phyloP scores from a whole-genome alignment of 2,329 filamentous ascomycete species.

The Colletotrichum sp. region DNA sequence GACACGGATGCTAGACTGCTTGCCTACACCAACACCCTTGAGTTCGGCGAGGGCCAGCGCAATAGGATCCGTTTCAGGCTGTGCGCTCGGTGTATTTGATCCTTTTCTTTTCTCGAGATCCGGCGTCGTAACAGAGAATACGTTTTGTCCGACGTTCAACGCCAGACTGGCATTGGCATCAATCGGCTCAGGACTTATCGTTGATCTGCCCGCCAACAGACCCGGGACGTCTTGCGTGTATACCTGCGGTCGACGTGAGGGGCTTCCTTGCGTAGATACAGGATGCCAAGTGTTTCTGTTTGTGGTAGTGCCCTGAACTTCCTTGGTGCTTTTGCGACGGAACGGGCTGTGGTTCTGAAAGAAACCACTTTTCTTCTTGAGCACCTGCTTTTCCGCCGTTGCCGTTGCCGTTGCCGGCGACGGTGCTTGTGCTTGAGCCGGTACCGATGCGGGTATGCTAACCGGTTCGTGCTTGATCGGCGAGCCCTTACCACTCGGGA shows the following conservation, averaged over 20 bases:
- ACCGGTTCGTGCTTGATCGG: slow-evolving; percentile 69
- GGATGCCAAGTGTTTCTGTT: slow-evolving; percentile 67
- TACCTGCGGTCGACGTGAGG: slow-evolving; percentile 42
- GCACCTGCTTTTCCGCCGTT: slow-evolving; percentile 56
- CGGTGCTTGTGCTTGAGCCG: slow-evolving; percentile 63
- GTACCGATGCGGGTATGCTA: slow-evolving; percentile 48
- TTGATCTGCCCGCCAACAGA: slow-evolving; percentile 46
- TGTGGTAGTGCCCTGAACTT: slow-evolving; percentile 47
- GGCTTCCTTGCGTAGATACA: slow-evolving; percentile 29
- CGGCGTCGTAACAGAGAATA: slow-evolving; percentile 88
- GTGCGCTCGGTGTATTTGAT: slow-evolving; percentile 40
- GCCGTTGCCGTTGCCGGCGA: slow-evolving; percentile 64
- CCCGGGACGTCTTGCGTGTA: slow-evolving; percentile 42
- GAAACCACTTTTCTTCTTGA: slow-evolving; percentile 80
- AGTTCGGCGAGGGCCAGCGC: slow-evolving; percentile 91
- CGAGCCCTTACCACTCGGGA: slow-evolving; percentile 74
- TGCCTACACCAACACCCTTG: slow-evolving; percentile 78
- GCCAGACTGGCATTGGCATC: slow-evolving; percentile 93
- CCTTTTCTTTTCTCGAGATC: slow-evolving; percentile 59
- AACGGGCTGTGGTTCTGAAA: slow-evolving; percentile 95
- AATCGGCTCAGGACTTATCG: slow-evolving; percentile 78
- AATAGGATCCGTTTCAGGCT: slow-evolving; percentile 83
- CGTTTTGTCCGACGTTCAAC: slow-evolving; percentile 92
- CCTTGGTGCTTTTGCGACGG: slow-evolving; percentile 87
- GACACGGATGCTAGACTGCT: slow-evolving; percentile 81